Evolutionary conservation across 768 basidiomycete species (phyloP).

Genomic region (Rhodotorula kratochvilovae): DNA sequence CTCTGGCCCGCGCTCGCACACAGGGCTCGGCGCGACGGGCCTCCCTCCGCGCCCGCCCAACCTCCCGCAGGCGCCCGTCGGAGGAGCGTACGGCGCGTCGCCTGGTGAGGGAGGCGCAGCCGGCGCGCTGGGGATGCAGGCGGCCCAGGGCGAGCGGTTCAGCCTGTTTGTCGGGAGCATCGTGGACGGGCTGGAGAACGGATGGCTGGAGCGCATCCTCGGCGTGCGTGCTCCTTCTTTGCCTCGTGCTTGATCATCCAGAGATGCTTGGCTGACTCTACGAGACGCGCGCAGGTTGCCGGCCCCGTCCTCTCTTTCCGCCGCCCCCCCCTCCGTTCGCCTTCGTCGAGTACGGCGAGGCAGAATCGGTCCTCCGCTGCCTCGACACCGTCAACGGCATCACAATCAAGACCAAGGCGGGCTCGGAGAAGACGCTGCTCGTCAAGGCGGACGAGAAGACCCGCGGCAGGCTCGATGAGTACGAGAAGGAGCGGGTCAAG

Average conservation of each 20-base stretch:
- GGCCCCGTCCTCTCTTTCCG: slow-evolving; percentile 81
- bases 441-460: slow-evolving; percentile 98
- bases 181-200: slow-evolving; percentile 39
- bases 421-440: slow-evolving; percentile 63
- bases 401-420: slow-evolving; percentile 61
- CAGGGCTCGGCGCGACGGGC: slow-evolving; percentile 11
- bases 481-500: slow-evolving; percentile 68
- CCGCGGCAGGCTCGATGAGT: slow-evolving; percentile 77
- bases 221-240: slow-evolving; percentile 24
- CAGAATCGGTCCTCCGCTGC: slow-evolving; percentile 79
- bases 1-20: slow-evolving; percentile 4
- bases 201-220: slow-evolving; percentile 40
- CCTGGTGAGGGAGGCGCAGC: not conserved
- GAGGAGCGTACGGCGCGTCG: not conserved
- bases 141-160: slow-evolving; percentile 33
- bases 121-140: not conserved
- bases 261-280: not conserved
- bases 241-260: not conserved
- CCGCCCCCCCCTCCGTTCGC: slow-evolving; percentile 93
- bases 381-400: slow-evolving; percentile 62
- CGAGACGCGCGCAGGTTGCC: slow-evolving; percentile 61
- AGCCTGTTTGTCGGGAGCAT: slow-evolving; percentile 42
- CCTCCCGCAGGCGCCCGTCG: not conserved
- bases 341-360: slow-evolving; percentile 92
- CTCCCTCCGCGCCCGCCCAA: not conserved